A percentile compares a stretch with the other conserved stretches of the same genome.
Evolutionary conservation across 768 basidiomycete species (phyloP).

Genomic region (Agrocybe praecox): DNA sequence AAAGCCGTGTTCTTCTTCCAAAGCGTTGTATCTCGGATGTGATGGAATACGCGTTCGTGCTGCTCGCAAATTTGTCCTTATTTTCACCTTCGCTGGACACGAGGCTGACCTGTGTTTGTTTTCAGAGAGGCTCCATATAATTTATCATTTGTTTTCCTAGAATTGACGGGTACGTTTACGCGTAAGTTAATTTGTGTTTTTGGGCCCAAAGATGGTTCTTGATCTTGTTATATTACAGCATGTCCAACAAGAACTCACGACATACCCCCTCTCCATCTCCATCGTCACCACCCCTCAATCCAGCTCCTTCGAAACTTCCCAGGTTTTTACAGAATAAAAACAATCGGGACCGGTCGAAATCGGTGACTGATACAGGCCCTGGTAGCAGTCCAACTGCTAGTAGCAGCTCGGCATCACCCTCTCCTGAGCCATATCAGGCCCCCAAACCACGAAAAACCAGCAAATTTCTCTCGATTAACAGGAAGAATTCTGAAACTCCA

Average conservation of each 20-base stretch:
- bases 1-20: no score
- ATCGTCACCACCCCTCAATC: constrained; percentile 37
- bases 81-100: no score
- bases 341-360: constrained; percentile 60
- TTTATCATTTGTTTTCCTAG: neutral
- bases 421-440: constrained; percentile 25
- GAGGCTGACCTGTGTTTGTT: neutral
- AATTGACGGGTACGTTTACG: constrained; percentile 13
- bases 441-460: constrained; percentile 31
- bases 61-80: no score
- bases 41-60: no score
- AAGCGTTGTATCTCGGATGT: no score
- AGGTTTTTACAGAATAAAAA: constrained; percentile 69
- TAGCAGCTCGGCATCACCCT: constrained; percentile 27
- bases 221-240: constrained; percentile 21
- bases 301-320: constrained; percentile 55
- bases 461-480: constrained; percentile 37
- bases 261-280: constrained; percentile 24
- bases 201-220: neutral
- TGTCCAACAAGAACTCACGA: constrained; percentile 51
- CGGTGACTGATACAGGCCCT: constrained; percentile 38
- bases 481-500: constrained; percentile 21
- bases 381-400: constrained; percentile 43
- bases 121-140: neutral
- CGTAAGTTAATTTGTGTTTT: constrained; percentile 1